Percentiles rank a stretch among this genome's conserved stretches.
Conservation (phyloP, 257 asterid genomes). For the Scutellaria galericulata region DNA sequence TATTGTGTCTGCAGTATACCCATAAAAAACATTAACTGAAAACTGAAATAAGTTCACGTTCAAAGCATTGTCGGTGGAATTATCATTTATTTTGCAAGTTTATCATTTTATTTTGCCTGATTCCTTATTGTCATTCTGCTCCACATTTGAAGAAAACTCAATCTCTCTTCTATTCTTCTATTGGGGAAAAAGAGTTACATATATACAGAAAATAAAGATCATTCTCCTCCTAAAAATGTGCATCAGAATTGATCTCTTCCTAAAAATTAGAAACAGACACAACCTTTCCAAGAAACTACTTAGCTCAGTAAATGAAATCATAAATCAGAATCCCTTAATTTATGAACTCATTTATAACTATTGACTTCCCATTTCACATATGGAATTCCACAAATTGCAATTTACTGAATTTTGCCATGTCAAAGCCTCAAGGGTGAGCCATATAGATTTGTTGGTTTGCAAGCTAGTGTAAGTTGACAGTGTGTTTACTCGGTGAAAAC, state of each 20-base stretch:
- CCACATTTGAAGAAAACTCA: no score
- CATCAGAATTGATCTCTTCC: no score
- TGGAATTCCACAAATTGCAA: neutral
- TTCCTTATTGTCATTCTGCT: neutral
- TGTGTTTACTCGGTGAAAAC: neutral
- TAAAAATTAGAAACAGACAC: no score
- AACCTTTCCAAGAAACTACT: no score
- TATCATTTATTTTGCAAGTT: neutral
- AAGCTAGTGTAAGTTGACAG: conserved; percentile 3
- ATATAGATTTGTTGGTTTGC: neutral
- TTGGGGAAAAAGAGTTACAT: no score
- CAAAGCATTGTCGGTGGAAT: neutral
- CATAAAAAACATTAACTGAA: conserved; percentile 1
- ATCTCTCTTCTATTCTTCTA: no score
- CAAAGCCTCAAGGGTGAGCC: neutral
- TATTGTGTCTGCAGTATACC: conserved; percentile 18
- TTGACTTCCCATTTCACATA: no score
- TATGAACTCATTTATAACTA: no score
- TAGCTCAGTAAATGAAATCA: no score
- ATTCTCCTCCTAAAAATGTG: no score
- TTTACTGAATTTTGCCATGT: neutral
- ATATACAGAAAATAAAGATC: no score
- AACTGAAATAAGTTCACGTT: neutral
- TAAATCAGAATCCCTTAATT: no score
- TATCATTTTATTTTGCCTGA: neutral